Conservation (phyloP, 1,284 basidiomycete species). For the Pascua guehoae region DNA sequence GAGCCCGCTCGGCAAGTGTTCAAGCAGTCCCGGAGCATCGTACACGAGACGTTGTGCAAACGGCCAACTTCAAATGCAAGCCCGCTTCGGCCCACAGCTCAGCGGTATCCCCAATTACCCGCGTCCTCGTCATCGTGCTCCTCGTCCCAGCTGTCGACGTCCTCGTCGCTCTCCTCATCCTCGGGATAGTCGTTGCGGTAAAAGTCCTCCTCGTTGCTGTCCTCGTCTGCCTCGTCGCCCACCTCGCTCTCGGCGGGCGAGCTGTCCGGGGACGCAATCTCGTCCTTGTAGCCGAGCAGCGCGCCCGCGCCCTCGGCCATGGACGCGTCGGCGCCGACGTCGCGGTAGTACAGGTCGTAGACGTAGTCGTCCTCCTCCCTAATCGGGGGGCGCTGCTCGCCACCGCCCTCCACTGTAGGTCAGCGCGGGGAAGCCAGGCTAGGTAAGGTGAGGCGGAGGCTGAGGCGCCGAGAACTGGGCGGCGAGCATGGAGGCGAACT, state of each 20-base stretch:
- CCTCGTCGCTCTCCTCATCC: slow-evolving; percentile 49
- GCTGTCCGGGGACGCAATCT: slow-evolving; percentile 29
- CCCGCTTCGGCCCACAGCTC: neutral
- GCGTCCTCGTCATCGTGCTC: slow-evolving; percentile 23
- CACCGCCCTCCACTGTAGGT: slow-evolving; percentile 20
- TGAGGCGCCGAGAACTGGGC: too few relatives aligned
- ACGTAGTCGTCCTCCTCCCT: slow-evolving; percentile 42
- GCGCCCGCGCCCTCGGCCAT: slow-evolving; percentile 8
- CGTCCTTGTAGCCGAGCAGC: slow-evolving; percentile 39
- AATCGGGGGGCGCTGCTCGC: neutral
- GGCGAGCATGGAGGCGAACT: too few relatives aligned
- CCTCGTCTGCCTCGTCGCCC: slow-evolving; percentile 51
- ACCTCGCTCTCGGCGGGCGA: slow-evolving; percentile 40
- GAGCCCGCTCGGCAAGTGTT: too few relatives aligned
- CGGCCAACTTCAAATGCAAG: neutral
- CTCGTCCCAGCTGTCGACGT: slow-evolving; percentile 38
- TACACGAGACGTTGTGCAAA: neutral
- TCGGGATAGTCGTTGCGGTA: slow-evolving; percentile 52
- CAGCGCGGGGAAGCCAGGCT: neutral
- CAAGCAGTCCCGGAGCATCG: too few relatives aligned
- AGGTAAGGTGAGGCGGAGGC: too few relatives aligned
- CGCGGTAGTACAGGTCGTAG: slow-evolving; percentile 50
- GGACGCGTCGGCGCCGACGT: slow-evolving; percentile 18
- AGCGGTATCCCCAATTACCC: slow-evolving; percentile 35
- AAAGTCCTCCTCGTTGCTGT: slow-evolving; percentile 50